Evolutionary conservation across 306 rosid species (phyloP).

Genomic region (Inga leiocalycina): DNA sequence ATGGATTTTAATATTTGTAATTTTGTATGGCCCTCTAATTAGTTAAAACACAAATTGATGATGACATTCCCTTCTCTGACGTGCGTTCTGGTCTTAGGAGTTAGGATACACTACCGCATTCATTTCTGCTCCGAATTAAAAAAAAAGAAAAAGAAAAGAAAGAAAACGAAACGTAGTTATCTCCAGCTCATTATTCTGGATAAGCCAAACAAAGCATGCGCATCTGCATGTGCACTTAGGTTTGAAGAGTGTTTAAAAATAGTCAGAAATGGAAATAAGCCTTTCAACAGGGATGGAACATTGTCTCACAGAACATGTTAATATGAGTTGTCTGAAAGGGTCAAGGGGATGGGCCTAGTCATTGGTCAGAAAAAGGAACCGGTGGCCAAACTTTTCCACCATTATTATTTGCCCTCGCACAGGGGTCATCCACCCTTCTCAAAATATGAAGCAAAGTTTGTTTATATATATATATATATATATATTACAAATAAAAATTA

Average conservation of each 20-base stretch:
- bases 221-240: slow-evolving; percentile 34
- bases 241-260: neutral
- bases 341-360: neutral
- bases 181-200: slow-evolving; percentile 43
- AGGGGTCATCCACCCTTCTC: slow-evolving; percentile 41
- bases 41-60: neutral
- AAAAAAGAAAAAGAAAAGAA: neutral
- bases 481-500: too few relatives aligned
- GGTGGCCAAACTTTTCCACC: slow-evolving; percentile 78
- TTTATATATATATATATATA: too few relatives aligned
- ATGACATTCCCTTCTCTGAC: neutral
- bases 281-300: neutral
- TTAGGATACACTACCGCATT: neutral
- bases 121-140: neutral
- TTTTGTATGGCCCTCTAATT: neutral
- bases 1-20: neutral
- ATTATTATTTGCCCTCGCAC: slow-evolving; percentile 28
- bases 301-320: neutral
- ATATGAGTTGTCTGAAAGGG: neutral
- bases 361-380: slow-evolving; percentile 69
- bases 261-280: neutral
- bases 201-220: slow-evolving; percentile 27
- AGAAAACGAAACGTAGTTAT: neutral
- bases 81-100: neutral
- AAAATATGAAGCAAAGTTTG: too few relatives aligned